Conservation (phyloP, 2,329 filamentous ascomycete genomes). For the Clonostachys solani region DNA sequence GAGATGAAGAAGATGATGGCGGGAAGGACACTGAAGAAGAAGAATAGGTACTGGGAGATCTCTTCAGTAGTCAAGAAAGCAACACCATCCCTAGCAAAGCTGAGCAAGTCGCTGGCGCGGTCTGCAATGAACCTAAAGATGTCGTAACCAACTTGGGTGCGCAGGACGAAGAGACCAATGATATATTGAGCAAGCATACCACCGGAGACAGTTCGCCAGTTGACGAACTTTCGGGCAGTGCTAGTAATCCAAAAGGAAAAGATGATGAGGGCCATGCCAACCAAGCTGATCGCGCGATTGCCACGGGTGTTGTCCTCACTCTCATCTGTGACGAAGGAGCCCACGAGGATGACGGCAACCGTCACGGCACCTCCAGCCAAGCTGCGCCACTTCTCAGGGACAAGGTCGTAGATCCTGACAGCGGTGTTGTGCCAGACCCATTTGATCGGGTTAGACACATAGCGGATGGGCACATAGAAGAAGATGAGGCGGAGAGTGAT, state of each 20-base stretch:
- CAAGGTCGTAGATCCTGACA: slow-evolving; percentile 50
- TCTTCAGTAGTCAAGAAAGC: slow-evolving; percentile 52
- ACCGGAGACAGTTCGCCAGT: slow-evolving; percentile 79
- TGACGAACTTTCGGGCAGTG: slow-evolving; percentile 55
- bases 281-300: slow-evolving; percentile 76
- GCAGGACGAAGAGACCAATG: slow-evolving; percentile 81
- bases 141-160: slow-evolving; percentile 76
- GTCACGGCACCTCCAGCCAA: slow-evolving; percentile 59
- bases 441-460: slow-evolving; percentile 63
- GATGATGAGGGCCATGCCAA: slow-evolving; percentile 73
- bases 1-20: slow-evolving; percentile 96
- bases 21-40: slow-evolving; percentile 77
- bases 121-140: slow-evolving; percentile 87
- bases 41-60: slow-evolving; percentile 54
- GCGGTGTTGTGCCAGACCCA: slow-evolving; percentile 65
- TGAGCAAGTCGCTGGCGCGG: slow-evolving; percentile 68
- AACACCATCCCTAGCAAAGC: slow-evolving; percentile 71
- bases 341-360: slow-evolving; percentile 71
- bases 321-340: slow-evolving; percentile 70
- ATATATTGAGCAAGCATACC: slow-evolving; percentile 89
- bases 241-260: slow-evolving; percentile 66
- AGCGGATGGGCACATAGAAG: slow-evolving; percentile 65
- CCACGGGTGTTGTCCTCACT: slow-evolving; percentile 70
- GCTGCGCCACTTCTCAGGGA: slow-evolving; percentile 63
- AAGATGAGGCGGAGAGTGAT: slow-evolving; percentile 72